Percentiles rank a stretch among this genome's conserved stretches.
Evolutionary conservation across 2,329 filamentous ascomycete species (phyloP).

Genomic region (Phialophora tarda): DNA sequence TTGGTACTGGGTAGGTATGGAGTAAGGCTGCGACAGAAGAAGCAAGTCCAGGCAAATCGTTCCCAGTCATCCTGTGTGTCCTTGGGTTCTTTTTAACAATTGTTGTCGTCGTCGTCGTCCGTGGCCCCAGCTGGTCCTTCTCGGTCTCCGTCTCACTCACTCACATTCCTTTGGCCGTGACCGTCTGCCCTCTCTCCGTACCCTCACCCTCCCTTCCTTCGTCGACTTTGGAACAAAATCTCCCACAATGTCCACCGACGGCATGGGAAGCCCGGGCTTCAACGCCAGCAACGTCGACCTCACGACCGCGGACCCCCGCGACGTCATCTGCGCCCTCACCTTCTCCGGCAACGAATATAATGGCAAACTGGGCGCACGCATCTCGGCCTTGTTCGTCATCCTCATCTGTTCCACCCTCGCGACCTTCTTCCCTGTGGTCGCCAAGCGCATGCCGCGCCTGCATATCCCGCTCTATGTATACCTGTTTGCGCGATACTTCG

Average conservation of each 20-base stretch:
- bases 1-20: not conserved
- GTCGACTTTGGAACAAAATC: not conserved
- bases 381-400: constrained; percentile 54
- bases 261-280: constrained; percentile 10
- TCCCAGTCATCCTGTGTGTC: not conserved
- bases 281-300: constrained; percentile 55
- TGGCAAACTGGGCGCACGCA: constrained; percentile 53
- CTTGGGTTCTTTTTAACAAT: not conserved
- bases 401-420: constrained; percentile 49
- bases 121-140: not conserved
- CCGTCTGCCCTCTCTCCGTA: not conserved
- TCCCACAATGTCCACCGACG: not conserved
- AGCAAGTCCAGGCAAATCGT: not conserved
- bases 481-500: constrained; percentile 56
- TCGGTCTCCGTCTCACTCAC: not conserved
- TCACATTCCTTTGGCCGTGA: not conserved
- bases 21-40: not conserved
- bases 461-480: constrained; percentile 53
- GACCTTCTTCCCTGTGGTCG: constrained; percentile 57
- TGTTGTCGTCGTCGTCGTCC: not conserved
- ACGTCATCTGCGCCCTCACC: constrained; percentile 60
- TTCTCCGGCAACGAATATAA: constrained; percentile 59
- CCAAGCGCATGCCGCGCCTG: constrained; percentile 47
- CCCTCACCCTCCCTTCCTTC: not conserved
- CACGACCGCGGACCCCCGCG: constrained; percentile 48